Base-by-base conservation (phyloP, 1,284 basidiomycete species). In the Coniferiporia sulphurascens region DNA sequence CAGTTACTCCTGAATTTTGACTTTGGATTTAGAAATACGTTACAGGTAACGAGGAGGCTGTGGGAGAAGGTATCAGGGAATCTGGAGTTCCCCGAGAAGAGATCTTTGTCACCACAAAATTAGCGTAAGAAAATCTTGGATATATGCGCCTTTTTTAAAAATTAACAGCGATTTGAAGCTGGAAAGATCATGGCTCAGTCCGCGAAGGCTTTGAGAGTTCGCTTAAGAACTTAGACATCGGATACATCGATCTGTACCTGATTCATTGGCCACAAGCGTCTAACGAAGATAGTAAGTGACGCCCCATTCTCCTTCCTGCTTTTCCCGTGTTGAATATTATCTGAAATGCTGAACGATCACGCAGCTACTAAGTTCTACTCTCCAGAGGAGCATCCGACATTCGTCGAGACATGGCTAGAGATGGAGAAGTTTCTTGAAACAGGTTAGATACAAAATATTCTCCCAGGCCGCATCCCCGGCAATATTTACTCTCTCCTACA, bases 181-280 rank as follows among this genome's bases (percentile, higher is more conserved):
- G 69, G 44, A 38, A 56, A 2, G 66, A 69, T 44, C 83, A 83
- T 69, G 75, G 78, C 65, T 67, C 72, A 63, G 80, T 82, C 22
- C 70, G 74, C 56, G 73, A 82, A 66, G 78, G 76, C 27, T 74
- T 88, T 61, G 78, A 84, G 60, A 69, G 75, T 52, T 84, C 81
- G 9, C 73, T 91, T 22, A 70, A 77, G 56, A 76, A 79, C 64
- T 78, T 91, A 12, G 78, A 77, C 35, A 63, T 82, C 44, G 83
- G 78, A 22, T 89, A 90, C 70, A 76, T 91, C 56, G 87, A 91
- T 68, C 71, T 90, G 19, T 90, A 86, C 70, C 76, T 91, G 19
- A 78, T 89, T 70, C 86, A 89, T 71, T 87, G 84, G 83, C 78
- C 80, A 63, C 72, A 70, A 62, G 71, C 66, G 43, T 34, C 51